phyloP scores from a whole-genome alignment of 2,329 filamentous ascomycete species.

The Fusarium napiforme region DNA sequence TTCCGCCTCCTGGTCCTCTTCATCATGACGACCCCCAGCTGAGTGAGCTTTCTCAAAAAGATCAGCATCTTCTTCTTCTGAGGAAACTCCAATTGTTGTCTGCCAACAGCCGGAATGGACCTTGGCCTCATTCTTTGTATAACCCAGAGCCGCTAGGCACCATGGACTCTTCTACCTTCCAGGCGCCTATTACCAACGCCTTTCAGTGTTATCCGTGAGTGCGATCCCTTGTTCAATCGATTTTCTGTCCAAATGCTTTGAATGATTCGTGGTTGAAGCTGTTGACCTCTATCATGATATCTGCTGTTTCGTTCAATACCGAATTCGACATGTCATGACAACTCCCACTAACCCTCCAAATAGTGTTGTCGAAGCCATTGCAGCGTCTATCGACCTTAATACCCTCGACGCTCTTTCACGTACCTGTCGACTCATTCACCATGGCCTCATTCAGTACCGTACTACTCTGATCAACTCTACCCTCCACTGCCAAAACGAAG shows the following conservation, averaged over 20 bases:
- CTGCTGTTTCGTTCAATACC: background rate
- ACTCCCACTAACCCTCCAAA: constrained; percentile 22
- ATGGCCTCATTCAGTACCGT: constrained; percentile 82
- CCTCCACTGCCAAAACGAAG: constrained; percentile 82
- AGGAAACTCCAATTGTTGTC: constrained; percentile 43
- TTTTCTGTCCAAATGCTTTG: constrained; percentile 5
- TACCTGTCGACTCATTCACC: constrained; percentile 83
- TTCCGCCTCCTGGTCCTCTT: constrained; percentile 39
- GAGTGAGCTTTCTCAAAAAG: constrained; percentile 36
- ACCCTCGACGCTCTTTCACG: constrained; percentile 84
- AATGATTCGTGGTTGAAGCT: background rate
- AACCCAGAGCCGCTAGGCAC: constrained; percentile 39
- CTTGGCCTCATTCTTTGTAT: constrained; percentile 43
- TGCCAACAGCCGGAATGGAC: constrained; percentile 43
- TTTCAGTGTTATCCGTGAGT: constrained; percentile 46
- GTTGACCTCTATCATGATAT: constrained; percentile 26
- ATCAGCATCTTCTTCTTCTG: constrained; percentile 42
- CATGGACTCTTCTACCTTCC: constrained; percentile 42
- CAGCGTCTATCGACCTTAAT: constrained; percentile 84
- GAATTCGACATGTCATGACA: constrained; percentile 16
- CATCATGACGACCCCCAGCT: constrained; percentile 40
- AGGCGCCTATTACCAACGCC: constrained; percentile 42
- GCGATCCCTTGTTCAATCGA: background rate
- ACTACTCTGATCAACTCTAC: constrained; percentile 77
- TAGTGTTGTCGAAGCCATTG: constrained; percentile 82